These are phyloP conservation scores for Sporothrix pseudoabietina DNA, from an alignment of 2,329 filamentous ascomycete species.

Conservation along the genomic window DNA sequence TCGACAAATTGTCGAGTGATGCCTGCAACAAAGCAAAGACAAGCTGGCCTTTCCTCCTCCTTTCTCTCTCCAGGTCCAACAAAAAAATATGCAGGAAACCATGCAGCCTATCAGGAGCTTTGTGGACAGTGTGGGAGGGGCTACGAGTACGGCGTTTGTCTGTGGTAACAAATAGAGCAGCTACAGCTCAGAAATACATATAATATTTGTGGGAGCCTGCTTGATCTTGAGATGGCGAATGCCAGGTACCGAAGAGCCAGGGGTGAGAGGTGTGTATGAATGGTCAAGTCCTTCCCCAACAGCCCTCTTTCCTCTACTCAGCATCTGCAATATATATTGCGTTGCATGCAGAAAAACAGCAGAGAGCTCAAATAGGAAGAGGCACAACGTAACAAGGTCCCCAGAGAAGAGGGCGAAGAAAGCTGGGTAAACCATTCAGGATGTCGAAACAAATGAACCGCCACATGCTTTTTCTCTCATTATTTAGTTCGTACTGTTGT, in stretches of 20 bases:
- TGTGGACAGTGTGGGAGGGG: background rate
- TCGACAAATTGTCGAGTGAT: background rate
- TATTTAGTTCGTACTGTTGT: background rate
- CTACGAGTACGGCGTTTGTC: background rate
- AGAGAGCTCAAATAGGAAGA: constrained; percentile 11
- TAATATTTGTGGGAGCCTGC: constrained; percentile 17
- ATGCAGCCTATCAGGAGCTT: constrained; percentile 8
- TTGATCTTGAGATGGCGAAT: constrained; percentile 10
- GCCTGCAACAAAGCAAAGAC: background rate
- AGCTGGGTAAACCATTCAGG: background rate
- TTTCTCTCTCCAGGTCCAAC: background rate
- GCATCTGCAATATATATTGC: constrained; percentile 6
- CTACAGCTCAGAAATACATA: background rate
- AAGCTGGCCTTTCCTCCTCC: background rate
- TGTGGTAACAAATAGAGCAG: no score
- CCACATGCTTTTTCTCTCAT: background rate
- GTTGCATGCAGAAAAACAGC: background rate
- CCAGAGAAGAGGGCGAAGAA: background rate
- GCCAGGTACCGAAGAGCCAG: constrained; percentile 3
- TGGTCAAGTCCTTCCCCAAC: background rate
- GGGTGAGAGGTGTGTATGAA: background rate
- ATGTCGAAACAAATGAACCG: background rate
- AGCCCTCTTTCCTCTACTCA: background rate
- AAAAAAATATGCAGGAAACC: background rate
- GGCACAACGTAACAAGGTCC: background rate